phyloP scores from a whole-genome alignment of 176 grass and related monocot species.

The Carex myosuroides region DNA sequence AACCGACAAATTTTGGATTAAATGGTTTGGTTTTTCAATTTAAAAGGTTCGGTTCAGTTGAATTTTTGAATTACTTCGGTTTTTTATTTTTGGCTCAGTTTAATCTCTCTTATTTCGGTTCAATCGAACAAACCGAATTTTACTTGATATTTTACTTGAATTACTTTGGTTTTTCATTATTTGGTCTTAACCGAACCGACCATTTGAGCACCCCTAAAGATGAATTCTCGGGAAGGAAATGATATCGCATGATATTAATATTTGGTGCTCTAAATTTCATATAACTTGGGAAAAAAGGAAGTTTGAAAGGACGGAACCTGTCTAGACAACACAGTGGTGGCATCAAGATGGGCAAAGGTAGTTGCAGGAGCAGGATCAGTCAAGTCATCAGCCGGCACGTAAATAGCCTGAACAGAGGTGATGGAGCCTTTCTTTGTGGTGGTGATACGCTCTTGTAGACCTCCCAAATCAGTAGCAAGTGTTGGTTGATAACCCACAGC shows the following conservation, averaged over 20 bases:
- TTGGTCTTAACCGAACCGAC: too few species aligned
- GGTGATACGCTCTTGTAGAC: conserved; percentile 88
- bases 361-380: conserved; percentile 97
- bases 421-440: conserved; percentile 97
- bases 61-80: too few species aligned
- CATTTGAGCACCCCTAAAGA: too few species aligned
- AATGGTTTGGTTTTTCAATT: too few species aligned
- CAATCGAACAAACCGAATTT: too few species aligned
- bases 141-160: too few species aligned
- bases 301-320: conserved; percentile 31
- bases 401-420: conserved; percentile 95
- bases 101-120: too few species aligned
- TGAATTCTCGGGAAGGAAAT: not conserved
- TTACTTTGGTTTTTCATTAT: too few species aligned
- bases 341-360: conserved; percentile 97
- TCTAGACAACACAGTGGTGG: conserved; percentile 90
- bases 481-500: conserved; percentile 98
- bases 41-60: too few species aligned
- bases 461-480: conserved; percentile 93
- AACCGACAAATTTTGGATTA: too few species aligned
- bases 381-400: conserved; percentile 97
- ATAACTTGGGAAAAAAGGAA: not conserved
- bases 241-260: not conserved
- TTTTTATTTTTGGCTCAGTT: too few species aligned
- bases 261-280: not conserved